Conservation (phyloP, 441 rosid genomes). For the Eutrema salsugineum region DNA sequence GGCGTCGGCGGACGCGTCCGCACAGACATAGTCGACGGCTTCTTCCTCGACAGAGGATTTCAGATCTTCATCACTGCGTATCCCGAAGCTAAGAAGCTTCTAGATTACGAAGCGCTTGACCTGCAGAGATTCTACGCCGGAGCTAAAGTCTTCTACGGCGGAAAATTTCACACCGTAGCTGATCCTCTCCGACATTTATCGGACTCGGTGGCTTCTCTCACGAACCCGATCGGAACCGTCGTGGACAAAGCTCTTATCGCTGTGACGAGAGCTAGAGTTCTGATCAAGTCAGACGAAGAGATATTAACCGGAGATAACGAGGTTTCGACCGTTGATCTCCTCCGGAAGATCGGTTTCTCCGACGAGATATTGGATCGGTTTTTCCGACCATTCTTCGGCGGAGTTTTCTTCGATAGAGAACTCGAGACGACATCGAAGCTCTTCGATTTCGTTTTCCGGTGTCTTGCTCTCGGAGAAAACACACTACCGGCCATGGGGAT, state of each 20-base stretch:
- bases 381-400: slow-evolving; percentile 86
- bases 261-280: slow-evolving; percentile 49
- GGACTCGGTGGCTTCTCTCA: slow-evolving; percentile 56
- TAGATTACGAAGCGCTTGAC: slow-evolving; percentile 53
- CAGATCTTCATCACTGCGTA: slow-evolving; percentile 93
- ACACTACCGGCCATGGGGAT: slow-evolving; percentile 82
- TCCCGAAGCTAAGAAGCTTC: slow-evolving; percentile 79
- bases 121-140: slow-evolving; percentile 75
- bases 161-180: slow-evolving; percentile 72
- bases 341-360: slow-evolving; percentile 65
- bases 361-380: slow-evolving; percentile 52
- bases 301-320: slow-evolving; percentile 43
- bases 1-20: slow-evolving; percentile 88
- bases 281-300: slow-evolving; percentile 54
- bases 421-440: slow-evolving; percentile 79
- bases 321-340: slow-evolving; percentile 46
- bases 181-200: slow-evolving; percentile 78
- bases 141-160: slow-evolving; percentile 58
- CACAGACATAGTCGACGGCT: slow-evolving; percentile 74
- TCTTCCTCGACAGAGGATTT: slow-evolving; percentile 86
- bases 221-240: slow-evolving; percentile 79
- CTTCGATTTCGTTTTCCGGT: slow-evolving; percentile 77
- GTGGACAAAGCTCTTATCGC: slow-evolving; percentile 74
- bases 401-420: slow-evolving; percentile 76
- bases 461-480: slow-evolving; percentile 86